A percentile compares a stretch with the other conserved stretches of the same genome.
These are phyloP conservation scores for Phialocephala subalpina DNA, from an alignment of 2,329 filamentous ascomycete genomes.

Conservation along the genomic window DNA sequence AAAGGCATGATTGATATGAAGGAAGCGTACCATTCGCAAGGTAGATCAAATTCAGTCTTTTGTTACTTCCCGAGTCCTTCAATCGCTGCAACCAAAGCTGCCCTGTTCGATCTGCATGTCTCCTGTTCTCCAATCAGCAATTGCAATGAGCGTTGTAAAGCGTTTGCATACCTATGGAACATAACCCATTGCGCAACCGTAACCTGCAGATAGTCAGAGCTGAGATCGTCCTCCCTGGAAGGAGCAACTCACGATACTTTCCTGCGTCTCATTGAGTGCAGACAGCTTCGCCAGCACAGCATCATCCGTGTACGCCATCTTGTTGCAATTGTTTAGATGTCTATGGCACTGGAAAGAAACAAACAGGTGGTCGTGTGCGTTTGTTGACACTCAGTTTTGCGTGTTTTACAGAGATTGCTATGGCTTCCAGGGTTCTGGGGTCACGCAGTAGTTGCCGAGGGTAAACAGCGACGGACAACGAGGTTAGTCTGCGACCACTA, in stretches of 20 bases:
- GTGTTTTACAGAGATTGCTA: constrained; percentile 12
- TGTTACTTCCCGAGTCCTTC: constrained; percentile 85
- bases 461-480: constrained; percentile 1
- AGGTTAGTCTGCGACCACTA: neutral
- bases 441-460: constrained; percentile 11
- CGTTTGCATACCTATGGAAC: constrained; percentile 83
- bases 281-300: constrained; percentile 94
- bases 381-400: constrained; percentile 2
- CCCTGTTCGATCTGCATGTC: constrained; percentile 90
- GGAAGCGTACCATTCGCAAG: constrained; percentile 86
- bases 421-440: constrained; percentile 5
- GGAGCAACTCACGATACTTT: constrained; percentile 72
- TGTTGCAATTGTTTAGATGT: constrained; percentile 26
- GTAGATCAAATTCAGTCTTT: constrained; percentile 90
- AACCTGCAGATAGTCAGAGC: constrained; percentile 51
- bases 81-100: constrained; percentile 91
- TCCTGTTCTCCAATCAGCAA: constrained; percentile 60
- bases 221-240: neutral
- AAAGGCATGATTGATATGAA: neutral
- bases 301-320: constrained; percentile 96
- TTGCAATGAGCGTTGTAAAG: neutral
- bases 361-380: constrained; percentile 4
- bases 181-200: constrained; percentile 99
- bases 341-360: neutral
- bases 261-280: constrained; percentile 94